A percentile compares a stretch with the other conserved stretches of the same genome.
phyloP scores from a whole-genome alignment of 1,139 yeast genomes.

The Saccharomyces uvarum region DNA sequence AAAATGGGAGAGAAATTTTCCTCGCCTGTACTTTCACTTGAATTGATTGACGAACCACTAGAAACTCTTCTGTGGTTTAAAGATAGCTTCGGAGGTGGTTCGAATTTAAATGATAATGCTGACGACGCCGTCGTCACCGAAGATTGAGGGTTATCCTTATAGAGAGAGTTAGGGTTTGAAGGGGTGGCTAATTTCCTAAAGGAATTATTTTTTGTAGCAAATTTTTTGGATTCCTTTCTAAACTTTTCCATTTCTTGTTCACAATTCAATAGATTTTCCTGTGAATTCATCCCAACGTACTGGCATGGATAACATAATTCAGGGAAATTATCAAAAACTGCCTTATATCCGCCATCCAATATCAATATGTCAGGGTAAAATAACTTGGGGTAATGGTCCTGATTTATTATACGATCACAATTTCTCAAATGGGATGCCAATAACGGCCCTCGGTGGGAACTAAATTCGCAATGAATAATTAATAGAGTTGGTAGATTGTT shows the following conservation, averaged over 20 bases:
- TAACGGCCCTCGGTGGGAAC: slow-evolving; percentile 85
- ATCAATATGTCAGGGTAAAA: slow-evolving; percentile 83
- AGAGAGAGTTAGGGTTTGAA: slow-evolving; percentile 4
- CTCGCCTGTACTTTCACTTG: slow-evolving; percentile 2
- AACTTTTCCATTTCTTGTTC: slow-evolving; percentile 70
- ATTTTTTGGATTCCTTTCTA: slow-evolving; percentile 49
- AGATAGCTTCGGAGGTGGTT: slow-evolving; percentile 25
- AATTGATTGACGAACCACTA: slow-evolving; percentile 11
- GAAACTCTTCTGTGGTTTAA: slow-evolving; percentile 2
- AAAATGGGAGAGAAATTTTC: slow-evolving; percentile 10
- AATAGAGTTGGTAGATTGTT: slow-evolving; percentile 40
- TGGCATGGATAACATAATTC: slow-evolving; percentile 61
- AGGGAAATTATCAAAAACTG: slow-evolving; percentile 48
- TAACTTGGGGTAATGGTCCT: slow-evolving; percentile 68
- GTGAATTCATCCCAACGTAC: slow-evolving; percentile 83
- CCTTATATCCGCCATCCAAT: slow-evolving; percentile 84
- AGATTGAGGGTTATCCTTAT: neutral
- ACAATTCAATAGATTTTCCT: slow-evolving; percentile 55
- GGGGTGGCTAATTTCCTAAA: slow-evolving; percentile 21
- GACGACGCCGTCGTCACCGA: slow-evolving; percentile 6
- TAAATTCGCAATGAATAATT: slow-evolving; percentile 93
- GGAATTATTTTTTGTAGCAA: slow-evolving; percentile 33
- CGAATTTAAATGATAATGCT: slow-evolving; percentile 13
- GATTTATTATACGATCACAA: slow-evolving; percentile 69
- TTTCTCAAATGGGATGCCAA: slow-evolving; percentile 83